Evolutionary conservation across 225 moss, liverwort and hornwort species (phyloP).

Genomic region (Bryum argenteum): DNA sequence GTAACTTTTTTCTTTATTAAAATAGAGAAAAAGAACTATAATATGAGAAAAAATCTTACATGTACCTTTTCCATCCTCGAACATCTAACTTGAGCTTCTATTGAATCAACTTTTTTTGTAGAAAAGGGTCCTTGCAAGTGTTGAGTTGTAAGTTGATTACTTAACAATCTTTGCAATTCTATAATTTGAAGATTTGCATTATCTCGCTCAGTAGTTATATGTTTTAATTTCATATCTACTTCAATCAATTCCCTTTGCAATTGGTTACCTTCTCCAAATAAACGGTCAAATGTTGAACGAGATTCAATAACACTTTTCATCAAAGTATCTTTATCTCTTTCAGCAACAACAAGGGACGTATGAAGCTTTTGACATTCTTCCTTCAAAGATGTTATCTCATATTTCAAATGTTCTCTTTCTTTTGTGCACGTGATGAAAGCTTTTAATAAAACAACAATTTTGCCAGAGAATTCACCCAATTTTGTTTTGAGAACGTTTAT

Average conservation of each 20-base stretch:
- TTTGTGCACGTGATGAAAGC: not conserved
- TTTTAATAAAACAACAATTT: not conserved
- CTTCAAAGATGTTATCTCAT: constrained; percentile 6
- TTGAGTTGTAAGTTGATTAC: constrained; percentile 22
- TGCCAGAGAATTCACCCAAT: not conserved
- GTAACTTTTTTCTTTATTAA: no score
- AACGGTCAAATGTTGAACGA: constrained; percentile 23
- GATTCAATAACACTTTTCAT: constrained; percentile 35
- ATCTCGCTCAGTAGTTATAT: constrained; percentile 13
- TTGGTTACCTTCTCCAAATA: constrained; percentile 7
- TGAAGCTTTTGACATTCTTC: constrained; percentile 35
- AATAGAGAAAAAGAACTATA: fast-evolving
- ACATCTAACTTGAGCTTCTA: constrained; percentile 26
- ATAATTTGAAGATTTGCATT: constrained; percentile 28
- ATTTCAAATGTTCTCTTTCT: constrained; percentile 2
- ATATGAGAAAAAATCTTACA: fast-evolving
- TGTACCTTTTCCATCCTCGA: constrained; percentile 19
- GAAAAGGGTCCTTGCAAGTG: constrained; percentile 23
- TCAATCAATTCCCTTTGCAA: constrained; percentile 20
- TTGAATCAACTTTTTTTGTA: not conserved
- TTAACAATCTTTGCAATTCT: constrained; percentile 16
- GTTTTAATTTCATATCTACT: not conserved
- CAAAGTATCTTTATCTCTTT: constrained; percentile 41
- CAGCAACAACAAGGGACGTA: not conserved
- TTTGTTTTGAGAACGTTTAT: not conserved